A percentile compares a stretch with the other conserved stretches of the same genome.
These are phyloP conservation scores for Claviceps sp. DNA, from an alignment of 2,329 filamentous ascomycete genomes.

Conservation along the genomic window DNA sequence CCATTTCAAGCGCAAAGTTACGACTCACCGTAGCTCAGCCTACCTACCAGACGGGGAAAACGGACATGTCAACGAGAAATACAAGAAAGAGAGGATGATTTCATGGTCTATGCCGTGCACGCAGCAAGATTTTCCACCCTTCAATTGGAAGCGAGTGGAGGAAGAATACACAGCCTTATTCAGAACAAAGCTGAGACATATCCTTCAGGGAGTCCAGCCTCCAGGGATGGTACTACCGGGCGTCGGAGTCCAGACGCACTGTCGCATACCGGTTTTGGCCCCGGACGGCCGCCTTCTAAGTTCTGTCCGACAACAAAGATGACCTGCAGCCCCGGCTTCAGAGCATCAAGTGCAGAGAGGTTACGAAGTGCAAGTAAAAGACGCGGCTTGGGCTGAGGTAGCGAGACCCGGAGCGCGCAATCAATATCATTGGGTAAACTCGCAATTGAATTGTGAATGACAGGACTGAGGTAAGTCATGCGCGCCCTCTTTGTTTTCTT, in stretches of 20 bases:
- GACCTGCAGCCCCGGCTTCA: constrained; percentile 24
- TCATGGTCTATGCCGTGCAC: constrained; percentile 29
- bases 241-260: constrained; percentile 20
- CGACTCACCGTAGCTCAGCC: constrained; percentile 18
- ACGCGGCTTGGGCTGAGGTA: constrained; percentile 25
- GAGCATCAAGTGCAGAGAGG: constrained; percentile 25
- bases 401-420: constrained; percentile 32
- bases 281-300: constrained; percentile 23
- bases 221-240: constrained; percentile 28
- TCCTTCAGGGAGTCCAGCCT: constrained; percentile 21
- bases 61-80: constrained; percentile 29
- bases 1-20: background rate
- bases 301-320: constrained; percentile 20
- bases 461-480: constrained; percentile 27
- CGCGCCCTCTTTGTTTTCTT: background rate
- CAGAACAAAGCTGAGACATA: constrained; percentile 22
- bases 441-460: constrained; percentile 23
- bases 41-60: constrained; percentile 21
- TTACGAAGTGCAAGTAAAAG: constrained; percentile 21
- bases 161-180: constrained; percentile 26
- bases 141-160: constrained; percentile 28
- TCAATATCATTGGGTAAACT: constrained; percentile 32
- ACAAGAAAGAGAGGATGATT: constrained; percentile 29
- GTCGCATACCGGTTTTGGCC: constrained; percentile 26
- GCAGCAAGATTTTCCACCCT: constrained; percentile 14